These are phyloP conservation scores for Euphorbia tirucalli DNA, from an alignment of 345 rosid genomes.

Conservation along the genomic window DNA sequence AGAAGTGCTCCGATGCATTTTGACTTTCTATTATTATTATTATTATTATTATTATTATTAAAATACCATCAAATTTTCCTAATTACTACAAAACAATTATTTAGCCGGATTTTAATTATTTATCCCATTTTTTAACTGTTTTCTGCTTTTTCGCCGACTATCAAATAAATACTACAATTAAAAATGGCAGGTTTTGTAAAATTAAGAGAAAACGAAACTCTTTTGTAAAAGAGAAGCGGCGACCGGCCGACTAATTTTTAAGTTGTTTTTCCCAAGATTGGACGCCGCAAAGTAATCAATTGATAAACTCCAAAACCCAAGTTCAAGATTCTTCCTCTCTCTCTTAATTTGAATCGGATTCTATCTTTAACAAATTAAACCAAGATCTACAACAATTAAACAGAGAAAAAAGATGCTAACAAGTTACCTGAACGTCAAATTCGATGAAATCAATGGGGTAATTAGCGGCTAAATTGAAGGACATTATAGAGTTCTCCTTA, in stretches of 20 bases:
- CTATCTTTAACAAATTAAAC: too few relatives aligned
- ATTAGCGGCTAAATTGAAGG: constrained; percentile 75
- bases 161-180: too few relatives aligned
- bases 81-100: neutral
- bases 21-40: too few relatives aligned
- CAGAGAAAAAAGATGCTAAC: neutral
- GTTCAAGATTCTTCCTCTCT: neutral
- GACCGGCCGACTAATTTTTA: neutral
- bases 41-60: too few relatives aligned
- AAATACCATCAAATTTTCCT: too few relatives aligned
- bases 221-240: constrained; percentile 22
- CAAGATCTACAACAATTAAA: neutral
- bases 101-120: neutral
- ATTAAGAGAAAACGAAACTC: too few relatives aligned
- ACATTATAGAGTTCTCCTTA: constrained; percentile 75
- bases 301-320: too few relatives aligned
- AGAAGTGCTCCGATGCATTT: too few relatives aligned
- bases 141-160: too few relatives aligned
- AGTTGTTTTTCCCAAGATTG: neutral
- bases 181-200: neutral
- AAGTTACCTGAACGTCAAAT: constrained; percentile 99
- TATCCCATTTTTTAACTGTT: neutral
- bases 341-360: too few relatives aligned
- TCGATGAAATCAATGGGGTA: constrained; percentile 77
- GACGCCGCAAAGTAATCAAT: too few relatives aligned